Evolutionary conservation across 2,329 filamentous ascomycete genomes (phyloP).

Genomic region (Aspergillus sp.): DNA sequence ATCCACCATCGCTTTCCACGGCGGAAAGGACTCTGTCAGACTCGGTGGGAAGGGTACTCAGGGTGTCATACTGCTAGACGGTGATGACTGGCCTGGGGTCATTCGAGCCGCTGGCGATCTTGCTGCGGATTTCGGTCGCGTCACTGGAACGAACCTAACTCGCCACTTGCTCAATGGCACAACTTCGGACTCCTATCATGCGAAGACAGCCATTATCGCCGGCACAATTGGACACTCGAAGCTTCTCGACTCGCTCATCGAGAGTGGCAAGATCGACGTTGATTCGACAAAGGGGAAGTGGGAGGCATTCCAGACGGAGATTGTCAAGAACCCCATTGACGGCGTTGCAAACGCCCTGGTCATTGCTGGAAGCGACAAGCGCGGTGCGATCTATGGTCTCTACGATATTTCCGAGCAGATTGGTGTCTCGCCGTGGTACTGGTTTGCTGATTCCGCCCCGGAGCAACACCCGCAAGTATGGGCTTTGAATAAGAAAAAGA

Average conservation of each 20-base stretch:
- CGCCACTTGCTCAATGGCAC: constrained; percentile 51
- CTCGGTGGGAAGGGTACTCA: background rate
- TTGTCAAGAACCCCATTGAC: constrained; percentile 58
- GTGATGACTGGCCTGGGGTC: constrained; percentile 48
- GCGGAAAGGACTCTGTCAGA: background rate
- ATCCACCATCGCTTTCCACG: background rate
- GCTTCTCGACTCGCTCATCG: constrained; percentile 59
- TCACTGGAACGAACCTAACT: constrained; percentile 65
- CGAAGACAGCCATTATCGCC: constrained; percentile 60
- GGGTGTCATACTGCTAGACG: background rate
- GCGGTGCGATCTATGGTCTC: constrained; percentile 67
- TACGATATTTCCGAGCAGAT: constrained; percentile 74
- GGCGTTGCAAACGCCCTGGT: constrained; percentile 61
- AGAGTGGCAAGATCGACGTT: constrained; percentile 57
- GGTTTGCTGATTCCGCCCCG: constrained; percentile 63
- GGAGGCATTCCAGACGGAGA: constrained; percentile 65
- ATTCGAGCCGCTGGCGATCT: constrained; percentile 67
- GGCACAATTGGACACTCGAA: constrained; percentile 66
- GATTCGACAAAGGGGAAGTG: constrained; percentile 60
- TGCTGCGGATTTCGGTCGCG: constrained; percentile 67
- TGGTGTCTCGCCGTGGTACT: constrained; percentile 70
- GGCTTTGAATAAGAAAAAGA: constrained; percentile 53
- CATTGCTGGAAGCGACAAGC: constrained; percentile 66
- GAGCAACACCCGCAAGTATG: constrained; percentile 55
- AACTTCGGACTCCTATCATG: constrained; percentile 38